A percentile compares a stretch with the other conserved stretches of the same genome.
phyloP scores from a whole-genome alignment of 2,329 filamentous ascomycete genomes.

The Endothia cerciana region DNA sequence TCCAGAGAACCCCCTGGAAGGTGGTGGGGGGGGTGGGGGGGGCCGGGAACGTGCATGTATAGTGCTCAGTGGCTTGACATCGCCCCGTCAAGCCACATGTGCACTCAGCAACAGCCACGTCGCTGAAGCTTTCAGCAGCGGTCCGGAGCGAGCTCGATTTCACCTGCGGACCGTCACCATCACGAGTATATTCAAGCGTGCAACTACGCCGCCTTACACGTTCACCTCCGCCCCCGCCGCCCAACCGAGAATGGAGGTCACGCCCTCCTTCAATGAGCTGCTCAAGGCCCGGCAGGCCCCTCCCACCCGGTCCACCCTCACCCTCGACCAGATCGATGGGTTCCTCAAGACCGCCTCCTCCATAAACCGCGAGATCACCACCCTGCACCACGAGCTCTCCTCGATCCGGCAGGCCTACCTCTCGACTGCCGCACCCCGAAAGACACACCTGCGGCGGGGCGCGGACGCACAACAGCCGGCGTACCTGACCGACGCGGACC shows the following conservation, averaged over 20 bases:
- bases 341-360: constrained; percentile 94
- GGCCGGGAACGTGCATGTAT: too few relatives aligned
- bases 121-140: constrained; percentile 5
- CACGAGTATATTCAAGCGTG: not conserved
- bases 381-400: constrained; percentile 78
- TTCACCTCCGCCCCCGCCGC: too few relatives aligned
- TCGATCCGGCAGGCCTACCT: constrained; percentile 90
- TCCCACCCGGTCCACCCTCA: constrained; percentile 48
- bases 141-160: not conserved
- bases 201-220: not conserved
- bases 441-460: constrained; percentile 51
- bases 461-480: constrained; percentile 46
- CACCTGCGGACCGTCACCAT: not conserved
- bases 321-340: constrained; percentile 68
- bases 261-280: constrained; percentile 69
- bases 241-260: constrained; percentile 59
- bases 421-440: constrained; percentile 71
- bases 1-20: too few relatives aligned
- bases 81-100: not conserved
- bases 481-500: constrained; percentile 77
- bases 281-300: constrained; percentile 63
- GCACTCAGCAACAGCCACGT: constrained; percentile 4
- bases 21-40: too few relatives aligned
- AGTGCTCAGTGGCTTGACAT: not conserved
- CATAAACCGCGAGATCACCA: constrained; percentile 85